Evolutionary conservation across 495 filamentous ascomycete genomes (phyloP), one percentile per base, ranked within the genome.

Genomic region (Ramalina peruviana): DNA sequence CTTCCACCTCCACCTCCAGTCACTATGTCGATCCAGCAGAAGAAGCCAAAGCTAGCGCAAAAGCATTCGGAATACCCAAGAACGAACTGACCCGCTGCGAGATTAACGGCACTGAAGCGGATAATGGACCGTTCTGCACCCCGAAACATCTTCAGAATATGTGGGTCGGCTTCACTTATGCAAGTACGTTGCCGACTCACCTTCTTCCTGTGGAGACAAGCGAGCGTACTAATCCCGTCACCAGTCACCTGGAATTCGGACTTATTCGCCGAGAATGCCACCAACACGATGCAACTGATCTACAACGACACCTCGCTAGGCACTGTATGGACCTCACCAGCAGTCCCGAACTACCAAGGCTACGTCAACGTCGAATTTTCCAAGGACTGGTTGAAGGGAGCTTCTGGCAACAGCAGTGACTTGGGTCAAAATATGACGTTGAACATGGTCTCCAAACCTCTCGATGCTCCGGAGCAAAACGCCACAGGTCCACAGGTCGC

Each of bases 191-290:
- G 9, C 30, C 30, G 30, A 33, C 30, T 33, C 30, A 33, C 30
- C 12, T 33, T 33, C 30, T 10, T 33, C 9, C 30, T 13, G 7
- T 33, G 12, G 3, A 11, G 3, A 33, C 30, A 13, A 7, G 30
- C 11, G 20, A 21, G 2, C 20, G 33, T 39, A 17, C 51, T 49
- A 16, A 48, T 40, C n/a, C 15, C 11, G 26, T 19, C 43, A 36
- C 39, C 36, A 57, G 54, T 57, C 12, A 57, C 50, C 3, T 57
- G 54, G 54, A 57, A 57, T n/a, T 36, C 54, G 12, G 11, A 17
- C 21, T 20, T 54, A 5, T 50, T 47, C 37, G 17, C 54, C 16
- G 42, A 57, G 27, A 57, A 57, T 40, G 21, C 51, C 12, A 44
- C 40, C n/a, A 49, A 49, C 16, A 19, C 30, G 3, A 46, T 52